A percentile compares a stretch with the other conserved stretches of the same genome.
phyloP scores from a whole-genome alignment of 805 yeast genomes.

The Lachancea fermentati region DNA sequence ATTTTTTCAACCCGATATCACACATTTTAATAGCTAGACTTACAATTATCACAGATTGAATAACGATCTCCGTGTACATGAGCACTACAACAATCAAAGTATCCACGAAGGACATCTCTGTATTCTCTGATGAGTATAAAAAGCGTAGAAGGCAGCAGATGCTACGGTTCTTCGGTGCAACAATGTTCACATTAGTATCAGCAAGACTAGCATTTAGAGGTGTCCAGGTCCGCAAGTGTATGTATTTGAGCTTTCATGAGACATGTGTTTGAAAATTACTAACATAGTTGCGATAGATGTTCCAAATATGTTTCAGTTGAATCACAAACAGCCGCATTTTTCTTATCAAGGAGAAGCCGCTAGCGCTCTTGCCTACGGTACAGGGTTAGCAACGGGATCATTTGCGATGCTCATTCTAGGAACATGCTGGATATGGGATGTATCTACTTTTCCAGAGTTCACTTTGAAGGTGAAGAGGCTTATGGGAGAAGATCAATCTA shows the following conservation, averaged over 20 bases:
- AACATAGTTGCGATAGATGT: slow-evolving; percentile 32
- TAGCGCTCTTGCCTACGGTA: slow-evolving; percentile 77
- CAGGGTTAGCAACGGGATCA: slow-evolving; percentile 65
- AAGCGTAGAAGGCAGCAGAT: slow-evolving; percentile 65
- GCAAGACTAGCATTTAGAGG: slow-evolving; percentile 73
- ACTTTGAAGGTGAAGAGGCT: slow-evolving; percentile 60
- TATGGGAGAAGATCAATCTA: slow-evolving; percentile 64
- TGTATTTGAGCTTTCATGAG: slow-evolving; percentile 12
- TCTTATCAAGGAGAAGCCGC: slow-evolving; percentile 79
- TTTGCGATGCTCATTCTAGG: slow-evolving; percentile 71
- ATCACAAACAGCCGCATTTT: slow-evolving; percentile 80
- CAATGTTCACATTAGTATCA: slow-evolving; percentile 64
- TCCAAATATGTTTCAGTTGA: slow-evolving; percentile 76
- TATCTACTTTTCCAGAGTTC: slow-evolving; percentile 63
- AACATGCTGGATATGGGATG: slow-evolving; percentile 73
- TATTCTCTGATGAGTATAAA: slow-evolving; percentile 39
- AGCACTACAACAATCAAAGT: neutral
- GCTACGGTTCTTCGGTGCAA: slow-evolving; percentile 65
- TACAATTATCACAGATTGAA: too few species aligned
- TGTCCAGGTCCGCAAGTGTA: slow-evolving; percentile 62
- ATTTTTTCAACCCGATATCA: neutral
- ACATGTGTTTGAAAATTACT: neutral
- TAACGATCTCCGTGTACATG: neutral
- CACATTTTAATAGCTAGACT: neutral
- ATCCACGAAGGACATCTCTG: slow-evolving; percentile 11